phyloP scores from a whole-genome alignment of 805 yeast species.

The Myxozyma kluyveri region DNA sequence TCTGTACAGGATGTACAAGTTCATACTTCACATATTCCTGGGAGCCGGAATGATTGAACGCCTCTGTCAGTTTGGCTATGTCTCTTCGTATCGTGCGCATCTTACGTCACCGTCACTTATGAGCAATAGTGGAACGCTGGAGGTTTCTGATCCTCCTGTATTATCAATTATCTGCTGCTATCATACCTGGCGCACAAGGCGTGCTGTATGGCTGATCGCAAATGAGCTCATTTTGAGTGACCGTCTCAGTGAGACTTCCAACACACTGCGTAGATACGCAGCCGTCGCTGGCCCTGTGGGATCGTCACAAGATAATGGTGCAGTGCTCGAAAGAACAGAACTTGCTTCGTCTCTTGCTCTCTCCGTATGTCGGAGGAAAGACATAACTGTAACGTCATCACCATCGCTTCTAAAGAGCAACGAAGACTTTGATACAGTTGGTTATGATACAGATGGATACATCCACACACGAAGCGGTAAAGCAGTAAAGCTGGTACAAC shows the following conservation, averaged over 20 bases:
- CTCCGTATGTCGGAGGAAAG: constrained; percentile 19
- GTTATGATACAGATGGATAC: neutral
- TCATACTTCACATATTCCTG: constrained; percentile 8
- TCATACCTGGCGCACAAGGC: constrained; percentile 16
- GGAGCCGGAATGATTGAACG: constrained; percentile 23
- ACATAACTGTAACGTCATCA: constrained; percentile 7
- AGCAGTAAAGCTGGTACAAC: neutral
- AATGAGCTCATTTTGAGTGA: constrained; percentile 23
- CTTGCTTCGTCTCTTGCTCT: constrained; percentile 16
- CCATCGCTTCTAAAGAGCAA: neutral
- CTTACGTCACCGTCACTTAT: neutral
- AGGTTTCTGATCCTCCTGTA: too few relatives aligned
- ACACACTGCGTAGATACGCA: constrained; percentile 13
- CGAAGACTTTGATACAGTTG: neutral
- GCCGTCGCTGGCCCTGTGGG: constrained; percentile 3
- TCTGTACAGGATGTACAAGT: constrained; percentile 14
- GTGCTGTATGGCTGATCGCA: constrained; percentile 28
- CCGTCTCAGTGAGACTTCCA: constrained; percentile 12
- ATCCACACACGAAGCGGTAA: neutral
- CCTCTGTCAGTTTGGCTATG: constrained; percentile 18
- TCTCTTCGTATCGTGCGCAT: constrained; percentile 7
- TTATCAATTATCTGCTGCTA: neutral
- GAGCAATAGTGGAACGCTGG: neutral
- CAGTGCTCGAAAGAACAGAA: constrained; percentile 2
- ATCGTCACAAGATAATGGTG: too few relatives aligned